Percentiles rank a stretch among this genome's conserved stretches.
phyloP scores from a whole-genome alignment of 768 basidiomycete species.

The Agaricus subrufescens region DNA sequence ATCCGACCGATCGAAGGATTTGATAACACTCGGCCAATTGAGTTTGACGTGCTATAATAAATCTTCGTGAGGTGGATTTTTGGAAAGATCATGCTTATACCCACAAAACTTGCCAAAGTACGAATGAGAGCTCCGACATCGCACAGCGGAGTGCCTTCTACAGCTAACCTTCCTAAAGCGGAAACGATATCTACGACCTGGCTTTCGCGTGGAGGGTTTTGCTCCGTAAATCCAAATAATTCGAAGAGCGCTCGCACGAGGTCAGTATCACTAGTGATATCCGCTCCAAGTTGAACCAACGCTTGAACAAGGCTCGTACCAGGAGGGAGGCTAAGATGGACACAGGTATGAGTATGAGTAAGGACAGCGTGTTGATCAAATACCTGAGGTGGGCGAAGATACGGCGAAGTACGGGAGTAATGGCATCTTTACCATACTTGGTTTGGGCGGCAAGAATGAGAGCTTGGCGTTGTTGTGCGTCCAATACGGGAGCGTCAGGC shows the following conservation, averaged over 20 bases:
- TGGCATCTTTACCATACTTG: constrained; percentile 76
- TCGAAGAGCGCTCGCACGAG: constrained; percentile 62
- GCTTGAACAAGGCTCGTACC: constrained; percentile 71
- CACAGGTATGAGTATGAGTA: background rate
- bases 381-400: constrained; percentile 76
- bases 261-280: constrained; percentile 72
- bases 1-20: constrained; percentile 81
- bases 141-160: constrained; percentile 68
- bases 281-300: constrained; percentile 73
- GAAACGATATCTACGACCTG: constrained; percentile 72
- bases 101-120: constrained; percentile 69
- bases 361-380: constrained; percentile 13
- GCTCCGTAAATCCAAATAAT: constrained; percentile 72
- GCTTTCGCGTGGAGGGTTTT: constrained; percentile 64
- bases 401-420: constrained; percentile 68
- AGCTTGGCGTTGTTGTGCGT: constrained; percentile 68
- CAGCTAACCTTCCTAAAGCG: constrained; percentile 59
- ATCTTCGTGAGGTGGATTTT: constrained; percentile 5
- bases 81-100: constrained; percentile 23
- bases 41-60: constrained; percentile 52
- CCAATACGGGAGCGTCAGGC: constrained; percentile 67
- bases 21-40: constrained; percentile 80
- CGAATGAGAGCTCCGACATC: constrained; percentile 74
- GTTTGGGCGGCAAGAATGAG: constrained; percentile 70
- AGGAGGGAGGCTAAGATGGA: constrained; percentile 48